Evolutionary conservation across 306 rosid genomes (phyloP).

Genomic region (Castanea mollissima): DNA sequence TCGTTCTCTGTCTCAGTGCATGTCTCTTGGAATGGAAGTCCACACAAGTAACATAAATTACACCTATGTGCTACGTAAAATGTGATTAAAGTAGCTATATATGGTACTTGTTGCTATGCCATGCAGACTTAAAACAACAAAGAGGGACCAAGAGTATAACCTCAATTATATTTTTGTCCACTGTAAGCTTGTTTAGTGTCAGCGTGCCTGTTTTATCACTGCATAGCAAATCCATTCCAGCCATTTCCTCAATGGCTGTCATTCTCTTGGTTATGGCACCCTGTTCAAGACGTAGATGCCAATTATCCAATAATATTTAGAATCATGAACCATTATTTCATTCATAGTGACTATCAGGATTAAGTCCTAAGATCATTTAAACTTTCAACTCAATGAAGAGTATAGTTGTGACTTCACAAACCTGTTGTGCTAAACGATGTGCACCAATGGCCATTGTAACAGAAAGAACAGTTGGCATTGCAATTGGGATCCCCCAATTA

Average conservation of each 20-base stretch:
- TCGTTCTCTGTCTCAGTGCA: background rate
- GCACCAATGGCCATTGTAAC: conserved; percentile 86
- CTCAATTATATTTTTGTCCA: conserved; percentile 65
- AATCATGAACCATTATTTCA: background rate
- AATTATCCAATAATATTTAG: background rate
- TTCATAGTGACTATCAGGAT: background rate
- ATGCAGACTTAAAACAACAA: background rate
- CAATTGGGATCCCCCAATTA: conserved; percentile 80
- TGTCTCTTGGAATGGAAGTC: background rate
- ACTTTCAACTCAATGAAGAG: background rate
- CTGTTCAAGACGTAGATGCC: conserved; percentile 29
- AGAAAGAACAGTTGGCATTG: conserved; percentile 88
- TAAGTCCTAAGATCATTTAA: background rate
- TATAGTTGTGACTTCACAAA: conserved; percentile 14
- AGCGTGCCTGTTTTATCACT: conserved; percentile 81
- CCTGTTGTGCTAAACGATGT: conserved; percentile 63
- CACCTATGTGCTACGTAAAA: background rate
- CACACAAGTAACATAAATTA: background rate
- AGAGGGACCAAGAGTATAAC: conserved; percentile 32
- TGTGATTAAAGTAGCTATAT: background rate
- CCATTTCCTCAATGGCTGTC: conserved; percentile 87
- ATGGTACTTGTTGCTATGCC: background rate
- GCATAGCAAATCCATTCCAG: conserved; percentile 79
- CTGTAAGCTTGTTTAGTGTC: conserved; percentile 77
- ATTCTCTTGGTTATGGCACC: conserved; percentile 86